Percentiles rank a stretch among this genome's conserved stretches.
Evolutionary conservation across 1,139 yeast species (phyloP).

Genomic region (Meyerozyma athensensis): DNA sequence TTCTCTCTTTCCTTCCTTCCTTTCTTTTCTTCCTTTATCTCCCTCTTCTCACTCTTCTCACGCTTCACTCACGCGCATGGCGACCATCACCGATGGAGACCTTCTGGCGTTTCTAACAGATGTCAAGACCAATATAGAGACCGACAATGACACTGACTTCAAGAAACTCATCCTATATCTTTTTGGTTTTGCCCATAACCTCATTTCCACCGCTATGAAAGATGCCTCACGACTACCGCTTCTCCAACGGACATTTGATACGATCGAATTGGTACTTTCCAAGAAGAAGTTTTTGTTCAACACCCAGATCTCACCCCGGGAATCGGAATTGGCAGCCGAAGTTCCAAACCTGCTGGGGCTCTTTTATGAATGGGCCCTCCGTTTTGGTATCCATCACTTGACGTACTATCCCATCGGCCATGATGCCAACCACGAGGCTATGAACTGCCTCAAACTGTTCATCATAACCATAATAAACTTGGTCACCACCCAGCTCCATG

Average conservation of each 20-base stretch:
- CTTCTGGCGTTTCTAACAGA: slow-evolving; percentile 33
- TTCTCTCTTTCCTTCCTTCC: not conserved
- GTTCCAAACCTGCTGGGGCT: slow-evolving; percentile 8
- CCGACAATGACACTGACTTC: slow-evolving; percentile 33
- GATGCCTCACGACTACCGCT: slow-evolving; percentile 6
- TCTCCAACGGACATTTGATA: slow-evolving; percentile 18
- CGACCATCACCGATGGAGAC: not conserved
- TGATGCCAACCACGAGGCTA: slow-evolving; percentile 9
- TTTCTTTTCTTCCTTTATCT: not conserved
- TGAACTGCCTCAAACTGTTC: slow-evolving; percentile 26
- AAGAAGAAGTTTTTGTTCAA: slow-evolving; percentile 26
- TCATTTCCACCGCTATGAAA: slow-evolving; percentile 12
- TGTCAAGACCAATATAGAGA: slow-evolving; percentile 28
- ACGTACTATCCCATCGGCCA: slow-evolving; percentile 13
- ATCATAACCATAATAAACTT: slow-evolving; percentile 29
- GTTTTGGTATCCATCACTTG: slow-evolving; percentile 24
- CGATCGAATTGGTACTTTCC: slow-evolving; percentile 28
- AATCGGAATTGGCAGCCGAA: slow-evolving; percentile 10
- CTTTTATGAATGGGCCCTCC: slow-evolving; percentile 31
- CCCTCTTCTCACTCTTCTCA: not conserved
- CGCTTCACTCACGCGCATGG: not conserved
- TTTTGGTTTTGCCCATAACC: slow-evolving; percentile 27
- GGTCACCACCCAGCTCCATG: slow-evolving; percentile 26
- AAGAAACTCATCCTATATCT: slow-evolving; percentile 31
- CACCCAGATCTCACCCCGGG: slow-evolving; percentile 3